phyloP scores from a whole-genome alignment of 805 yeast genomes.

The Nakazawaea molendinolei region DNA sequence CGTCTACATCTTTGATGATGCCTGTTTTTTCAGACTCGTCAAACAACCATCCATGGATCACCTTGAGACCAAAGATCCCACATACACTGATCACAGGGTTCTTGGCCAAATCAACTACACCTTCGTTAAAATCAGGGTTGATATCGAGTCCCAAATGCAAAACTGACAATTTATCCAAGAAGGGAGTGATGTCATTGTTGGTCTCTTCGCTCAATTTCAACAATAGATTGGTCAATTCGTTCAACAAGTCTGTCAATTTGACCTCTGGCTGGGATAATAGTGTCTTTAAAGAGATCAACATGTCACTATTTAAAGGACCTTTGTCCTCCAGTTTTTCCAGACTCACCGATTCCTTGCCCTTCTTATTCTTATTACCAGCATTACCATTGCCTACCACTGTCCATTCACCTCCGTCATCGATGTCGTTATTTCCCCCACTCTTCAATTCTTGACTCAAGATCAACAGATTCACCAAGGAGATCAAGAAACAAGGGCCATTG shows the following conservation, averaged over 20 bases:
- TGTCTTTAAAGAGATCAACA: conserved; percentile 18
- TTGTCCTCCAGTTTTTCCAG: not conserved
- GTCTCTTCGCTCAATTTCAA: conserved; percentile 28
- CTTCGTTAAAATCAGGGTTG: conserved; percentile 57
- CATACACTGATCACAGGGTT: conserved; percentile 17
- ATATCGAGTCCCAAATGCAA: conserved; percentile 67
- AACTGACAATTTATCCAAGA: conserved; percentile 53
- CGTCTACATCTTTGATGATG: not conserved
- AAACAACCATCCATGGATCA: conserved; percentile 85
- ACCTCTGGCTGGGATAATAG: conserved; percentile 18
- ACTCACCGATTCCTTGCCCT: not conserved
- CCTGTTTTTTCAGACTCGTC: conserved; percentile 17
- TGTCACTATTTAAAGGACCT: conserved; percentile 1
- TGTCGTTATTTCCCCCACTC: conserved; percentile 1
- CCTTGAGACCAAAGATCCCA: conserved; percentile 18
- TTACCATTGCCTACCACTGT: conserved; percentile 12
- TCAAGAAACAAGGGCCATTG: conserved; percentile 86
- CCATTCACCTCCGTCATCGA: conserved; percentile 16
- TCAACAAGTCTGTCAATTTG: conserved; percentile 34
- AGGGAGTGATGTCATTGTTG: conserved; percentile 28
- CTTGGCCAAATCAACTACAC: conserved; percentile 12
- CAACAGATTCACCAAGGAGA: conserved; percentile 70
- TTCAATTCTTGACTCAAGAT: conserved; percentile 39
- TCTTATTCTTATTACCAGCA: not conserved
- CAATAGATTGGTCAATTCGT: conserved; percentile 41